A percentile compares a stretch with the other conserved stretches of the same genome.
phyloP scores from a whole-genome alignment of 371 early-diverging fungal species.

The Apophysomyces ossiformis region DNA sequence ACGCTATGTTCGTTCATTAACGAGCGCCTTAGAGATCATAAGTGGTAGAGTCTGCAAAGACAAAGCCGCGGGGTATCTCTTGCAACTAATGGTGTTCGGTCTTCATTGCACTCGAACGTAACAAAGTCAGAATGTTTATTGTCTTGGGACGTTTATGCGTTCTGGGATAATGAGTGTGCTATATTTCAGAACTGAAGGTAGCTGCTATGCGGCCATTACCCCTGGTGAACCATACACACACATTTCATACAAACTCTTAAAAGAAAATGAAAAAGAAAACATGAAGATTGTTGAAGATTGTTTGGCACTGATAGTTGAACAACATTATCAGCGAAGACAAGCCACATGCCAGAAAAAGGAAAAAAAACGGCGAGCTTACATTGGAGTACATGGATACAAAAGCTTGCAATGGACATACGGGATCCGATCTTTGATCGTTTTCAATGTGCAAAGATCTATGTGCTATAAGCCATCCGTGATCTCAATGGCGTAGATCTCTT shows the following conservation, averaged over 20 bases:
- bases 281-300: not conserved
- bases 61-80: not conserved
- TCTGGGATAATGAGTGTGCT: not conserved
- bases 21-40: not conserved
- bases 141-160: not conserved
- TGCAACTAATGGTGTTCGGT: not conserved
- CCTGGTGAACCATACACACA: slow-evolving; percentile 12
- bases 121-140: slow-evolving; percentile 6
- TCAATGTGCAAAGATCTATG: too few relatives aligned
- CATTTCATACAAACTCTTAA: not conserved
- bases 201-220: slow-evolving; percentile 10
- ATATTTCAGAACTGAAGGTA: slow-evolving; percentile 12
- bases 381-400: too few relatives aligned
- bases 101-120: slow-evolving; percentile 4
- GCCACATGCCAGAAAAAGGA: too few relatives aligned
- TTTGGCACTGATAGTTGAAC: not conserved
- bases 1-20: slow-evolving; percentile 8
- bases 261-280: not conserved
- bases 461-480: too few relatives aligned
- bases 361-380: too few relatives aligned
- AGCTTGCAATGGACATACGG: too few relatives aligned
- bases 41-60: not conserved
- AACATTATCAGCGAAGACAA: too few relatives aligned
- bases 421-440: too few relatives aligned
- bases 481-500: too few relatives aligned